Evolutionary conservation across 768 basidiomycete genomes (phyloP), one percentile per base, ranked within the genome.

Genomic region (Hypholoma sublateritium): DNA sequence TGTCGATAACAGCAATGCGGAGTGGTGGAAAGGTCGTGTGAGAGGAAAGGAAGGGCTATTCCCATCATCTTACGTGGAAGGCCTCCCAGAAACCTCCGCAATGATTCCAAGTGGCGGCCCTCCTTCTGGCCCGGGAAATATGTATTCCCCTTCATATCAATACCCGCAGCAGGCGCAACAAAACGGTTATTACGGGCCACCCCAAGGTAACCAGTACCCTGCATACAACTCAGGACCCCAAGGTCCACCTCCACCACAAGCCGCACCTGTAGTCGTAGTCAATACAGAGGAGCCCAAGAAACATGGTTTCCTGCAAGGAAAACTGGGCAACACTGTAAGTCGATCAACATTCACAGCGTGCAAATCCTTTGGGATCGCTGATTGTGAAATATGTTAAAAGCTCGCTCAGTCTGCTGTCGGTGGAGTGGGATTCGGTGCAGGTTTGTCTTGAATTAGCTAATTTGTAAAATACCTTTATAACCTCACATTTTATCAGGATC

Each of bases 11-110:
- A 88, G 82, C 49, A 91, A 93, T 58, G 67, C 72, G 4, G 91
- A 94, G 68, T 95, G 93, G 93, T 95, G 93, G 93, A 82, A 80
- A 8, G 93, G 93, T n/a, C 79, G 72, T 59, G 65, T 74, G 55
- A 80, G 82, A 39, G 85, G 85, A 24, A 78, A 71, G 55, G 78
- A 84, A 59, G 92, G 86, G 16, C 76, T 93, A 34, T 92, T 94
- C 72, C 93, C 92, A 0, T 78, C 87, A 17, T 85, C 83, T 61
- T 80, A 89, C 55, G 88, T 90, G 39, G 84, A 88, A 70, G 82
- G 79, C 61, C 56, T 86, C 25, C 51, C 56, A 14, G 61, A 63
- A 19, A 59, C 62, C 39, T 62, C 59, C 48, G 61, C 35, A n/a
- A 56, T 59, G 47, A 67, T 51, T 61, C 25, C 64, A 68, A 58